These are phyloP conservation scores for Cercospora zeina DNA, from an alignment of 2,329 filamentous ascomycete species.

Conservation along the genomic window DNA sequence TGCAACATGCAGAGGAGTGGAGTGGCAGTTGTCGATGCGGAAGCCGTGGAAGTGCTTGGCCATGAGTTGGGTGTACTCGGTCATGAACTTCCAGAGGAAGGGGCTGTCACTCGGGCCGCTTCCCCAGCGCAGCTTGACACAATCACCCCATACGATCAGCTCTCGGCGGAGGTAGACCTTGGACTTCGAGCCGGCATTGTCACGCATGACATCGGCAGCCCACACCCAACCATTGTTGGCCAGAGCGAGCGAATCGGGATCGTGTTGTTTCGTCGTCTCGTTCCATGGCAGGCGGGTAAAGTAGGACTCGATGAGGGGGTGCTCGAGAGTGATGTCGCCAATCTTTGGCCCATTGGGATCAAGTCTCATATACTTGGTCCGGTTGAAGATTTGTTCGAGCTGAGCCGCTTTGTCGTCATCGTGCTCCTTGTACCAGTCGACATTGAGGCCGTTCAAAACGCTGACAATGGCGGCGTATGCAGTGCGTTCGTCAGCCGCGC, in stretches of 20 bases:
- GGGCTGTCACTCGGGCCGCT: constrained; percentile 78
- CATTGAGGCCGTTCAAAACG: constrained; percentile 79
- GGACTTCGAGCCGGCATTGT: constrained; percentile 88
- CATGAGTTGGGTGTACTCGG: constrained; percentile 83
- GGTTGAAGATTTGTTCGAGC: constrained; percentile 86
- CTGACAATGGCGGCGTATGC: constrained; percentile 56
- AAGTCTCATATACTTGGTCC: constrained; percentile 91
- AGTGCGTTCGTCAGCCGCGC: constrained; percentile 54
- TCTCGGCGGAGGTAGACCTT: constrained; percentile 93
- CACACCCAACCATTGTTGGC: constrained; percentile 99
- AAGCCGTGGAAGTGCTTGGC: constrained; percentile 95
- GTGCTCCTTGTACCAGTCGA: constrained; percentile 89
- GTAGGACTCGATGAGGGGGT: constrained; percentile 87
- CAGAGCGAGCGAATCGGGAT: constrained; percentile 72
- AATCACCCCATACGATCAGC: constrained; percentile 98
- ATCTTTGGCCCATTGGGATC: constrained; percentile 87
- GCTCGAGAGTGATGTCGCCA: constrained; percentile 73
- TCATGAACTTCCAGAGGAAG: constrained; percentile 95
- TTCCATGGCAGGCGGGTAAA: constrained; percentile 87
- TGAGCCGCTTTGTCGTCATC: constrained; percentile 80
- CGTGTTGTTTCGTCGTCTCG: constrained; percentile 73
- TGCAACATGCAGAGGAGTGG: constrained; percentile 89
- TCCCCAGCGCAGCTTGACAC: constrained; percentile 94
- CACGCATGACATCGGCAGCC: constrained; percentile 90
- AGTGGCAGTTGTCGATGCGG: constrained; percentile 97